Conservation (phyloP, 441 rosid species). For the Sinapis alba region DNA sequence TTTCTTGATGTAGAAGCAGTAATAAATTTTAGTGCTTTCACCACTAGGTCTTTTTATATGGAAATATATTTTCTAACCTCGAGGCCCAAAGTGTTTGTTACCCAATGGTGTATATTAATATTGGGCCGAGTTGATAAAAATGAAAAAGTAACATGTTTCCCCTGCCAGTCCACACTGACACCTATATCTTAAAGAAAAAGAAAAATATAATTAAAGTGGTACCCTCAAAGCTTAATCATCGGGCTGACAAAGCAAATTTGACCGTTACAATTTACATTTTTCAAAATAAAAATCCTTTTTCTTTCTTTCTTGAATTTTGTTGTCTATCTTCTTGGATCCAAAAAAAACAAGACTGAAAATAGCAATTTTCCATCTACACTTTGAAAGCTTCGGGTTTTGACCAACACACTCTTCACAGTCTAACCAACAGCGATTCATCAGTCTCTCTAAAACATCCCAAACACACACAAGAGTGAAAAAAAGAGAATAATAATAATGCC, state of each 20-base stretch:
- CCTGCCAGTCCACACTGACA: slow-evolving; percentile 8
- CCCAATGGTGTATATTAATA: background rate
- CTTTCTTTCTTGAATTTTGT: background rate
- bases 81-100: background rate
- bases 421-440: slow-evolving; percentile 3
- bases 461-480: background rate
- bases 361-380: slow-evolving; percentile 13
- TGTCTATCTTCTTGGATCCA: slow-evolving; percentile 11
- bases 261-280: slow-evolving; percentile 23
- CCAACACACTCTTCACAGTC: slow-evolving; percentile 23
- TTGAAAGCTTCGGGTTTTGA: slow-evolving; percentile 21
- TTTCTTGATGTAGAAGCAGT: no score
- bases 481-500: slow-evolving; percentile 47
- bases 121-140: background rate
- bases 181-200: background rate
- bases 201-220: background rate
- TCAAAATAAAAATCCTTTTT: background rate
- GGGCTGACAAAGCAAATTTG: slow-evolving; percentile 31
- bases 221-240: background rate
- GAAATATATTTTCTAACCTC: background rate
- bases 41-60: background rate
- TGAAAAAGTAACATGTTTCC: background rate
- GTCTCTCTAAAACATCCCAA: slow-evolving; percentile 5
- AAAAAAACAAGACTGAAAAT: slow-evolving; percentile 11
- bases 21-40: no score